Conservation (phyloP, 352 stramenopile species). For the Phytophthora kernoviae region DNA sequence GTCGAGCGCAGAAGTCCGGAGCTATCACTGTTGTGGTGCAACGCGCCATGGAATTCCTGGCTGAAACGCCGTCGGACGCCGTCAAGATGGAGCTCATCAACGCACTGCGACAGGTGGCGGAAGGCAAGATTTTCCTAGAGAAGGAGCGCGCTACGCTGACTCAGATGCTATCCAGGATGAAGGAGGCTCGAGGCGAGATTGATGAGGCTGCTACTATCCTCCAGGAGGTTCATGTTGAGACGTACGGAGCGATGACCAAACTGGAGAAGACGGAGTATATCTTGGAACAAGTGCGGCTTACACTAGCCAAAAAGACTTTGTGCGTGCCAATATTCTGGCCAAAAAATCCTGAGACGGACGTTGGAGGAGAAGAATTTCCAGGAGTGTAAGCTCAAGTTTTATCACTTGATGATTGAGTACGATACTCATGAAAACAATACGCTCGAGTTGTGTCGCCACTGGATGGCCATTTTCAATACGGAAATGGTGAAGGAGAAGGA, state of each 20-base stretch:
- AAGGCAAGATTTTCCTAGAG: conserved; percentile 99
- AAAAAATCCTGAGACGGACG: conserved; percentile 95
- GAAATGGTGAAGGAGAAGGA: conserved; percentile 71
- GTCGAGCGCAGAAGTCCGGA: conserved; percentile 88
- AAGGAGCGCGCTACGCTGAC: conserved; percentile 95
- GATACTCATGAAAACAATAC: conserved; percentile 96
- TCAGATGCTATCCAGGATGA: conserved; percentile 91
- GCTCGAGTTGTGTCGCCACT: conserved; percentile 92
- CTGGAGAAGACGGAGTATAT: conserved; percentile 99
- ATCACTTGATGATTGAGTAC: conserved; percentile 96
- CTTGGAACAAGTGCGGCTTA: conserved; percentile 97
- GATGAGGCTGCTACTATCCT: conserved; percentile 93
- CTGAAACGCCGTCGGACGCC: conserved; percentile 78
- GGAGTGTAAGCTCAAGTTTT: conserved; percentile 97
- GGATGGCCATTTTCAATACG: conserved; percentile 85
- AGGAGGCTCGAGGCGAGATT: conserved; percentile 93
- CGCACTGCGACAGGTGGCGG: conserved; percentile 92
- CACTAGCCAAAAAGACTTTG: conserved; percentile 97
- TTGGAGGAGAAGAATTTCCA: conserved; percentile 95
- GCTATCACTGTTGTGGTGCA: conserved; percentile 88
- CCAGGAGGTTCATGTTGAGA: conserved; percentile 98
- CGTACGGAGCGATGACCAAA: conserved; percentile 98
- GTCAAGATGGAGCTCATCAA: conserved; percentile 94
- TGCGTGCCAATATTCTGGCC: conserved; percentile 95
- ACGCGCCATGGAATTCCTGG: conserved; percentile 82